Conservation (phyloP, 345 rosid species). For the Tarenaya hassleriana region DNA sequence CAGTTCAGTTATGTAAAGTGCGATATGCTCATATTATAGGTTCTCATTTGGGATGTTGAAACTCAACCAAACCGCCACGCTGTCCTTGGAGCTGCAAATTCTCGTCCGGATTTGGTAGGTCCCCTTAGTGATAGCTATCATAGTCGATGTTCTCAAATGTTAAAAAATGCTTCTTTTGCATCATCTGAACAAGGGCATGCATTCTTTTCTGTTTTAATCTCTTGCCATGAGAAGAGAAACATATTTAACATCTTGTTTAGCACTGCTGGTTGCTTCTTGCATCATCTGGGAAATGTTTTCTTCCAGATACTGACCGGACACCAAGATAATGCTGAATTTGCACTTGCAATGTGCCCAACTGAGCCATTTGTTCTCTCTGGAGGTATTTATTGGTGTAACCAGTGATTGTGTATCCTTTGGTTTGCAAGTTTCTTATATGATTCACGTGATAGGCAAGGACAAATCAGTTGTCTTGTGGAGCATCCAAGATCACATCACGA, state of each 20-base stretch:
- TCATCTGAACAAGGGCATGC: not conserved
- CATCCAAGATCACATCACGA: slow-evolving; percentile 89
- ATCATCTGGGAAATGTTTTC: slow-evolving; percentile 17
- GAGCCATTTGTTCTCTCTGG: slow-evolving; percentile 99
- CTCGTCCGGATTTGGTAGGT: slow-evolving; percentile 92
- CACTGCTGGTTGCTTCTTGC: not conserved
- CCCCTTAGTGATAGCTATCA: not conserved
- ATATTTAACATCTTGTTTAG: not conserved
- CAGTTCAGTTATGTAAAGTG: slow-evolving; percentile 13
- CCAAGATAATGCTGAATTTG: slow-evolving; percentile 98
- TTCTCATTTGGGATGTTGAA: slow-evolving; percentile 98
- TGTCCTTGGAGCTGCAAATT: slow-evolving; percentile 83
- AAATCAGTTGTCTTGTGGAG: slow-evolving; percentile 94
- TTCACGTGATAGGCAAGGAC: slow-evolving; percentile 75
- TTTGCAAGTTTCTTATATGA: slow-evolving; percentile 23
- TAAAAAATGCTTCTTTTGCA: slow-evolving; percentile 3
- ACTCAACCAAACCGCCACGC: slow-evolving; percentile 99
- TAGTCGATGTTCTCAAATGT: no score
- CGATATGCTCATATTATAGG: slow-evolving; percentile 43
- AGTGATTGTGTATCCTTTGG: not conserved
- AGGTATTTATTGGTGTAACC: slow-evolving; percentile 45
- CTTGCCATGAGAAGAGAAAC: no score
- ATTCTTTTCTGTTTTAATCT: no score
- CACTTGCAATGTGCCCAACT: slow-evolving; percentile 97
- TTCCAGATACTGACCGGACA: slow-evolving; percentile 94